These are phyloP conservation scores for Trichoderma breve DNA, from an alignment of 2,329 filamentous ascomycete genomes.

Conservation along the genomic window DNA sequence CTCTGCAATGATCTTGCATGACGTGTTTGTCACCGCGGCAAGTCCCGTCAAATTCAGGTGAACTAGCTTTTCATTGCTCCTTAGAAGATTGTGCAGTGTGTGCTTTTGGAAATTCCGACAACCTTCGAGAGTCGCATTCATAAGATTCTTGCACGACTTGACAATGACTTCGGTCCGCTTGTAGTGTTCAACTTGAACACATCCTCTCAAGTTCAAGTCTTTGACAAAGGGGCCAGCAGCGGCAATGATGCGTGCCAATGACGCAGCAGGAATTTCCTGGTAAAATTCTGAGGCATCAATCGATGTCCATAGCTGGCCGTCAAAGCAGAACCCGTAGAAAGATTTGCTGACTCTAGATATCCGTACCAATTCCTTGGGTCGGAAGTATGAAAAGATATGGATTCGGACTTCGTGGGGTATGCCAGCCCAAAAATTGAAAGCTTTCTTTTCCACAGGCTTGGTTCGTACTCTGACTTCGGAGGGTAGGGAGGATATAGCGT, in stretches of 20 bases:
- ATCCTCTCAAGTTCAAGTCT: slow-evolving; percentile 86
- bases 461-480: slow-evolving; percentile 40
- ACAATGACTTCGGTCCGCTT: slow-evolving; percentile 74
- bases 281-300: slow-evolving; percentile 88
- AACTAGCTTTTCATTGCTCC: slow-evolving; percentile 71
- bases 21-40: slow-evolving; percentile 73
- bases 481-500: slow-evolving; percentile 60
- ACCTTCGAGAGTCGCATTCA: slow-evolving; percentile 84
- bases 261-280: slow-evolving; percentile 77
- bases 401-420: slow-evolving; percentile 83
- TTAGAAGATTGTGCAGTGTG: slow-evolving; percentile 74
- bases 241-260: slow-evolving; percentile 79
- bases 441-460: slow-evolving; percentile 44
- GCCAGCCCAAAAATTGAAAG: slow-evolving; percentile 70
- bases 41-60: slow-evolving; percentile 85
- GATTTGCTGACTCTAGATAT: slow-evolving; percentile 73
- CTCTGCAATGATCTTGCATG: slow-evolving; percentile 80
- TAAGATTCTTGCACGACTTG: slow-evolving; percentile 82
- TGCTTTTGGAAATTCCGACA: slow-evolving; percentile 78
- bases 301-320: slow-evolving; percentile 88
- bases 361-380: slow-evolving; percentile 76
- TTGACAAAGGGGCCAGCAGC: slow-evolving; percentile 86
- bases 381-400: slow-evolving; percentile 71
- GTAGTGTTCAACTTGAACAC: slow-evolving; percentile 81
- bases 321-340: slow-evolving; percentile 83